phyloP scores from a whole-genome alignment of 805 yeast species.

The Lachancea dasiensis region DNA sequence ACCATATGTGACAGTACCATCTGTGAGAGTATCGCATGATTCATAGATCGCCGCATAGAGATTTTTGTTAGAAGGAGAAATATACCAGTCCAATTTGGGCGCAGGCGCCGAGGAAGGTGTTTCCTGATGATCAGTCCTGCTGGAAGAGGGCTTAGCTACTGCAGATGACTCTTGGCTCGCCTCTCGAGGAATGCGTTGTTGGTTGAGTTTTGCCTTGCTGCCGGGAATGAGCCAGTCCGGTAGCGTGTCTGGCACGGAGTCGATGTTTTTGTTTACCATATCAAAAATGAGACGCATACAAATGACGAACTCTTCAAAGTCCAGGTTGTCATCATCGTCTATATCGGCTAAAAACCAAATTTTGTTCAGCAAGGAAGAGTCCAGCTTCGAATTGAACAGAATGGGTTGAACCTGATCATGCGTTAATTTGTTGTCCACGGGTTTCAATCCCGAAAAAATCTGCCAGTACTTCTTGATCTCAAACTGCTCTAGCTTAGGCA shows the following conservation, averaged over 20 bases:
- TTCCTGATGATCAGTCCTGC: no score
- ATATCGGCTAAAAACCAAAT: slow-evolving; percentile 93
- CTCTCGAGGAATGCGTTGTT: slow-evolving; percentile 55
- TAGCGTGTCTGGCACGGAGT: slow-evolving; percentile 58
- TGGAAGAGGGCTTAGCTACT: not conserved
- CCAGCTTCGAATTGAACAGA: slow-evolving; percentile 80
- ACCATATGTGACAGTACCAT: slow-evolving; percentile 78
- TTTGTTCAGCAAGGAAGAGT: slow-evolving; percentile 67
- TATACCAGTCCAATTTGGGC: slow-evolving; percentile 83
- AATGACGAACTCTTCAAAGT: slow-evolving; percentile 96
- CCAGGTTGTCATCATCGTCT: slow-evolving; percentile 85
- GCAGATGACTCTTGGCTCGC: not conserved
- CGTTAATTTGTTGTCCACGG: slow-evolving; percentile 67
- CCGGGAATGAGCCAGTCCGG: slow-evolving; percentile 95
- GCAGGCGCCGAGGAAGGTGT: slow-evolving; percentile 3
- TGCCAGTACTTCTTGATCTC: slow-evolving; percentile 98
- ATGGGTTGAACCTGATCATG: slow-evolving; percentile 85
- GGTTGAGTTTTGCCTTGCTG: slow-evolving; percentile 75
- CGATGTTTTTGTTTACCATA: slow-evolving; percentile 65
- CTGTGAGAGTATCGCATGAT: slow-evolving; percentile 47
- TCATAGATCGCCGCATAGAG: slow-evolving; percentile 75
- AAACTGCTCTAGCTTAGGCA: slow-evolving; percentile 83
- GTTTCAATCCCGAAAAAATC: slow-evolving; percentile 84
- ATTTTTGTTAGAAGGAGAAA: slow-evolving; percentile 77
- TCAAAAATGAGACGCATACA: slow-evolving; percentile 96